phyloP scores from a whole-genome alignment of 139 green algal genomes.

The Prasinococcaceae sp. region DNA sequence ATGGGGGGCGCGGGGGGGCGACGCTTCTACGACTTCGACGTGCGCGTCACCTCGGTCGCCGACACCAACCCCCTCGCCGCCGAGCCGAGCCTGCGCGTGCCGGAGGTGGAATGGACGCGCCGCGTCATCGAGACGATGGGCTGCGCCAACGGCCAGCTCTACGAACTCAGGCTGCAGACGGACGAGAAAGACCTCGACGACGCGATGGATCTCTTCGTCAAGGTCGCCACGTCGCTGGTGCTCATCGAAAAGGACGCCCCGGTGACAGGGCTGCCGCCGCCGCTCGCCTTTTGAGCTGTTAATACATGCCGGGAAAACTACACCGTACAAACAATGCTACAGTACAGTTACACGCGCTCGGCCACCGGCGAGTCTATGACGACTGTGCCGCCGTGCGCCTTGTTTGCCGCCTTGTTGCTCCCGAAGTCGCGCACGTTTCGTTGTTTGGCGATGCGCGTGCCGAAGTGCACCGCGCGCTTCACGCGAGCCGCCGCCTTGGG shows the following conservation, averaged over 20 bases:
- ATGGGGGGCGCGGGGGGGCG: neutral
- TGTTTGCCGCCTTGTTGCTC: constrained; percentile 64
- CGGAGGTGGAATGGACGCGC: constrained; percentile 64
- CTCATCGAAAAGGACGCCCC: constrained; percentile 8
- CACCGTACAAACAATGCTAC: no score
- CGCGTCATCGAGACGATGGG: constrained; percentile 54
- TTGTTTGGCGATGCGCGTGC: constrained; percentile 59
- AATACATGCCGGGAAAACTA: no score
- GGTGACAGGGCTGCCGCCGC: no score
- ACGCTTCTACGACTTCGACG: constrained; percentile 49
- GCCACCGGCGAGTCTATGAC: no score
- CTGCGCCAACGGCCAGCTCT: constrained; percentile 64
- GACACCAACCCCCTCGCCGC: constrained; percentile 61
- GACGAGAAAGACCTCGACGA: constrained; percentile 14
- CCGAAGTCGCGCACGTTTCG: constrained; percentile 70
- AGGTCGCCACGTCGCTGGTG: constrained; percentile 32
- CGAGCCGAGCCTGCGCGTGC: constrained; percentile 20
- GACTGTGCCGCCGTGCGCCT: constrained; percentile 31
- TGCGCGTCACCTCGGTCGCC: constrained; percentile 49
- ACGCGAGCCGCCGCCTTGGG: constrained; percentile 36
- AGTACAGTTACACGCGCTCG: no score
- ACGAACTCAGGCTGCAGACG: constrained; percentile 65
- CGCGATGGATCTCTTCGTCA: constrained; percentile 14
- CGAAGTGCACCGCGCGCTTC: constrained; percentile 82
- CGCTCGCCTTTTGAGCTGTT: no score